Percentiles rank a stretch among this genome's conserved stretches.
Evolutionary conservation across 257 asterid genomes (phyloP).

Genomic region (Nicotiana undulata): DNA sequence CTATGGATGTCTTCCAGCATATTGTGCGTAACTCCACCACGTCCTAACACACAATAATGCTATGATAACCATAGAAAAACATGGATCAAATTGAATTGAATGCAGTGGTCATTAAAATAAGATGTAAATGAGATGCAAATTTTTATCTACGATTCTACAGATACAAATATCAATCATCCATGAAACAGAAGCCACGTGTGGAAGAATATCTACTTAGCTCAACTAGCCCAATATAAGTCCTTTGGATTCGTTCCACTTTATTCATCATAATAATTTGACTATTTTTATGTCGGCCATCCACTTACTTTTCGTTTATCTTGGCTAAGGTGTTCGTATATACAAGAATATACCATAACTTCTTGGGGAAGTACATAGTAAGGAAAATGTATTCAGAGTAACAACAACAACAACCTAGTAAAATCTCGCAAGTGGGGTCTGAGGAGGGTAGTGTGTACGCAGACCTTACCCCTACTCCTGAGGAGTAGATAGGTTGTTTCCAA

Average conservation of each 20-base stretch:
- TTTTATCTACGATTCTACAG: neutral
- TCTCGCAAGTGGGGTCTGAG: too few relatives aligned
- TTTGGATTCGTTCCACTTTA: neutral
- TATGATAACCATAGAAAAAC: neutral
- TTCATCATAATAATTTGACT: neutral
- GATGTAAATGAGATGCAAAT: neutral
- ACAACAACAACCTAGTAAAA: too few relatives aligned
- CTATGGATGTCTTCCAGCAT: constrained; percentile 75
- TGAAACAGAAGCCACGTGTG: neutral
- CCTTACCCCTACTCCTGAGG: too few relatives aligned
- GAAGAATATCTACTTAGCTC: neutral
- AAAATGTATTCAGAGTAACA: neutral
- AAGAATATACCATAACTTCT: neutral
- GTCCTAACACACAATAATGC: constrained; percentile 32
- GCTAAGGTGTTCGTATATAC: neutral
- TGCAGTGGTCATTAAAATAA: neutral
- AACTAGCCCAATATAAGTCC: neutral
- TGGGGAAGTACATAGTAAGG: neutral
- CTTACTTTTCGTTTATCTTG: neutral
- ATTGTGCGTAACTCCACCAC: constrained; percentile 92
- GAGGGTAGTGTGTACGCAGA: too few relatives aligned
- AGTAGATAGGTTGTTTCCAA: too few relatives aligned
- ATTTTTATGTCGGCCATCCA: neutral
- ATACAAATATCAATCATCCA: neutral
- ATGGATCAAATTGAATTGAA: neutral